Conservation (phyloP, 805 yeast species). For the Candida lessepsii region DNA sequence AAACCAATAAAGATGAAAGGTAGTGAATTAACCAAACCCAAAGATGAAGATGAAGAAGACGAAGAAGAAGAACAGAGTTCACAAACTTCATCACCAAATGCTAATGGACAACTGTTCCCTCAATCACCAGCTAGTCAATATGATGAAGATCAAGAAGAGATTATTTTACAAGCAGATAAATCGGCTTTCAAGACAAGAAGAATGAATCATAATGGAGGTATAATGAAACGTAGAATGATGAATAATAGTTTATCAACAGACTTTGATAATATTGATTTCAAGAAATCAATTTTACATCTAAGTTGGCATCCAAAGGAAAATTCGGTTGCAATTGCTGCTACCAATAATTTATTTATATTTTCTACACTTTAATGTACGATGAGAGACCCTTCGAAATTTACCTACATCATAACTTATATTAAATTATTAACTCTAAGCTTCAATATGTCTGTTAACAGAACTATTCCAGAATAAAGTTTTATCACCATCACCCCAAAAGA, state of each 20-base stretch:
- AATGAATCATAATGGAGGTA: slow-evolving; percentile 37
- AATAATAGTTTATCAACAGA: slow-evolving; percentile 60
- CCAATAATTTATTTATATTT: slow-evolving; percentile 87
- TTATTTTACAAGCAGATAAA: slow-evolving; percentile 95
- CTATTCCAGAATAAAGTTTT: slow-evolving; percentile 96
- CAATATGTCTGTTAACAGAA: slow-evolving; percentile 83
- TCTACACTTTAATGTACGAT: slow-evolving; percentile 54
- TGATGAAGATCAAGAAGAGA: slow-evolving; percentile 49
- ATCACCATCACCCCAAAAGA: slow-evolving; percentile 99
- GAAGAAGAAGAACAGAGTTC: slow-evolving; percentile 36
- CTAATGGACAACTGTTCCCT: slow-evolving; percentile 19
- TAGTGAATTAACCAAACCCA: background rate
- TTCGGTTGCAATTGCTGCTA: slow-evolving; percentile 96
- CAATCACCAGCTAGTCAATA: slow-evolving; percentile 33
- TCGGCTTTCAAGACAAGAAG: slow-evolving; percentile 88
- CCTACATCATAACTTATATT: slow-evolving; percentile 3
- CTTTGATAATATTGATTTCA: slow-evolving; percentile 83
- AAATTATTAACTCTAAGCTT: too few relatives aligned
- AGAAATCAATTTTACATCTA: slow-evolving; percentile 88
- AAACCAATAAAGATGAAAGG: slow-evolving; percentile 13
- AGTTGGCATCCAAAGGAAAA: slow-evolving; percentile 99
- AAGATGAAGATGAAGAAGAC: slow-evolving; percentile 25
- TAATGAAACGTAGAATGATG: slow-evolving; percentile 50
- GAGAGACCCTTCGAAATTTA: background rate
- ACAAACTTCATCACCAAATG: slow-evolving; percentile 10